Conservation (phyloP, 2,329 filamentous ascomycete genomes). For the Furcasterigmium sp. region DNA sequence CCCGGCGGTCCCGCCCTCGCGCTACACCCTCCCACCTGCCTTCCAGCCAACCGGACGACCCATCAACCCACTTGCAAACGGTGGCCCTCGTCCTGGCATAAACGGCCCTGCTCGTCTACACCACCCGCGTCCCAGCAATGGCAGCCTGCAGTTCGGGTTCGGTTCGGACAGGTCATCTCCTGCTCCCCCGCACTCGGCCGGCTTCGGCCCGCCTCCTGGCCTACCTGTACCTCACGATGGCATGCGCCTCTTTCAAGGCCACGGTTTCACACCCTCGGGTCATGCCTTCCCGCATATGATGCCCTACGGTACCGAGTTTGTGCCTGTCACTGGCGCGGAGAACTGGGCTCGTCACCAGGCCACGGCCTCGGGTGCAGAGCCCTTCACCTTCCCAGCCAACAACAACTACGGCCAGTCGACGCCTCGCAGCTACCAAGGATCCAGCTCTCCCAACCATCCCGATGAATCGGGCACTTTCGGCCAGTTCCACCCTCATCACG, state of each 20-base stretch:
- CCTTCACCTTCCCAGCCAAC: slow-evolving; percentile 19
- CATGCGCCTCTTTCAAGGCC: slow-evolving; percentile 24
- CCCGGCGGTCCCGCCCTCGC: slow-evolving; percentile 24
- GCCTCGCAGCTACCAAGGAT: slow-evolving; percentile 57
- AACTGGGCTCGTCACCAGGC: slow-evolving; percentile 30
- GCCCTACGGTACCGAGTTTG: slow-evolving; percentile 28
- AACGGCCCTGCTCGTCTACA: slow-evolving; percentile 35
- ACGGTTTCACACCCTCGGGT: slow-evolving; percentile 15
- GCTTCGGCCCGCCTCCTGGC: slow-evolving; percentile 44
- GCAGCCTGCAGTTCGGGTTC: slow-evolving; percentile 51
- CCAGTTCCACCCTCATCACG: slow-evolving; percentile 31
- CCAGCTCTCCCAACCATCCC: slow-evolving; percentile 48
- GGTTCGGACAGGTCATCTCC: slow-evolving; percentile 56
- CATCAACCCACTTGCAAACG: slow-evolving; percentile 22
- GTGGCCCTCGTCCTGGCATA: slow-evolving; percentile 25
- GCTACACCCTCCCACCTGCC: slow-evolving; percentile 32
- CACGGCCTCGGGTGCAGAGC: slow-evolving; percentile 23
- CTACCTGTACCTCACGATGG: slow-evolving; percentile 26
- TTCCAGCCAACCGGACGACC: slow-evolving; percentile 17
- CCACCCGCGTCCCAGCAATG: slow-evolving; percentile 47
- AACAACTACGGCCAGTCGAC: slow-evolving; percentile 48
- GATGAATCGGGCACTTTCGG: slow-evolving; percentile 37
- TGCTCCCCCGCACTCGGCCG: slow-evolving; percentile 41
- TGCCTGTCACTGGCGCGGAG: slow-evolving; percentile 27
- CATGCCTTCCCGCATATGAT: slow-evolving; percentile 32